These are phyloP conservation scores for Aspergillus sp. DNA, from an alignment of 2,329 filamentous ascomycete genomes.

Conservation along the genomic window DNA sequence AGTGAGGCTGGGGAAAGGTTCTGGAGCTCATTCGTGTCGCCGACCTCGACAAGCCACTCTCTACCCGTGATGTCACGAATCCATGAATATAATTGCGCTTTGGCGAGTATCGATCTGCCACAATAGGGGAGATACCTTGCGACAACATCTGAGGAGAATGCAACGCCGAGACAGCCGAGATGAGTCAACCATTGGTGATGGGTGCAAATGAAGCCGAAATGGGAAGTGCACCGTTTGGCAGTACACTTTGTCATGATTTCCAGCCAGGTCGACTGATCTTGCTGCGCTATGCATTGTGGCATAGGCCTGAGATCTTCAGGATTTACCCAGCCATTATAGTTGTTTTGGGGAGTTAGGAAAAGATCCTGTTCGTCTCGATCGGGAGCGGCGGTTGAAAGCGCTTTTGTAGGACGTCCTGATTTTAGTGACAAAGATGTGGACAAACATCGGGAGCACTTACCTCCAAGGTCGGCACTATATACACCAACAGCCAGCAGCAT, in stretches of 20 bases:
- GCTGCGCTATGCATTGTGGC: slow-evolving; percentile 12
- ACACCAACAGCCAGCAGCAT: not conserved
- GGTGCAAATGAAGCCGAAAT: slow-evolving; percentile 4
- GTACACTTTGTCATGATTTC: slow-evolving; percentile 4
- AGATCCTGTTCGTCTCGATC: not conserved
- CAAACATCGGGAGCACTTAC: not conserved
- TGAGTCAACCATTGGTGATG: slow-evolving; percentile 13
- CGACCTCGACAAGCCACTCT: slow-evolving; percentile 10
- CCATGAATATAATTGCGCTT: slow-evolving; percentile 11
- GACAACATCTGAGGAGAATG: slow-evolving; percentile 1
- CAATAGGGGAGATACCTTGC: slow-evolving; percentile 8
- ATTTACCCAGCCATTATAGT: slow-evolving; percentile 11
- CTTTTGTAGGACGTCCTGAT: not conserved
- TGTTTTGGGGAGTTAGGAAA: not conserved
- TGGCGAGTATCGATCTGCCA: slow-evolving; percentile 8
- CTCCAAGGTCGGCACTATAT: not conserved
- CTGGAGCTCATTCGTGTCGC: slow-evolving; percentile 6
- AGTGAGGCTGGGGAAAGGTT: slow-evolving; percentile 9
- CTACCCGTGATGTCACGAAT: slow-evolving; percentile 8
- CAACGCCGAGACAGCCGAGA: slow-evolving; percentile 10
- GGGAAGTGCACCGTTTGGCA: slow-evolving; percentile 1
- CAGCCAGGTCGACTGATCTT: slow-evolving; percentile 10
- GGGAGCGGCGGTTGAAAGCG: not conserved
- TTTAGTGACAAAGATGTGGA: not conserved
- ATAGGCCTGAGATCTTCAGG: slow-evolving; percentile 9